phyloP scores from a whole-genome alignment of 129 eudicot genomes.

The Solidago caesia region DNA sequence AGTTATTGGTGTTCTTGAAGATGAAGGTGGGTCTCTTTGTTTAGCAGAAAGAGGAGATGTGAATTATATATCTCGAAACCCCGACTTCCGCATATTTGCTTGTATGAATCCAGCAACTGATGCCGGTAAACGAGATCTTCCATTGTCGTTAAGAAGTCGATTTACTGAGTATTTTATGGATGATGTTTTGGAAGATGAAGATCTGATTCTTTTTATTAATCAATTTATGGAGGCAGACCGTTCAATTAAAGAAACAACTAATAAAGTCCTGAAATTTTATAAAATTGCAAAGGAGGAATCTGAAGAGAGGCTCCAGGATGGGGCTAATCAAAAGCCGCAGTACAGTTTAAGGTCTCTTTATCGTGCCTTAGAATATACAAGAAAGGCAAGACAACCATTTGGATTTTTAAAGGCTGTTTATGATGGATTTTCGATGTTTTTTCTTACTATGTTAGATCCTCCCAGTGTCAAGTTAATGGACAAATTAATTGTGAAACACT shows the following conservation, averaged over 20 bases:
- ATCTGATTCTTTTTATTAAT: constrained; percentile 59
- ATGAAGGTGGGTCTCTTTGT: constrained; percentile 82
- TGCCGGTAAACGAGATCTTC: constrained; percentile 96
- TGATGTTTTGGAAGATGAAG: constrained; percentile 87
- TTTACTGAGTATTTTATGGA: constrained; percentile 92
- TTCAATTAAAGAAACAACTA: constrained; percentile 37
- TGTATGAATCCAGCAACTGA: constrained; percentile 99
- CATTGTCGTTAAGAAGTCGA: constrained; percentile 62
- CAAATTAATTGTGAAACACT: constrained; percentile 38
- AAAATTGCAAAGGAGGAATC: constrained; percentile 76
- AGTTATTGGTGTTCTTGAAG: constrained; percentile 91
- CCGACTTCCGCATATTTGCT: constrained; percentile 80
- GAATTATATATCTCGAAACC: constrained; percentile 60
- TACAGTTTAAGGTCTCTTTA: constrained; percentile 93
- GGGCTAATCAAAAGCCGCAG: constrained; percentile 99
- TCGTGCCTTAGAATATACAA: constrained; percentile 80
- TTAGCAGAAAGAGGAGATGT: constrained; percentile 93
- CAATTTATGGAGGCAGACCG: constrained; percentile 50
- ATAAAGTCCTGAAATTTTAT: constrained; percentile 62
- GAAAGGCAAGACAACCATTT: constrained; percentile 54
- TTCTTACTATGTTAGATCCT: constrained; percentile 67
- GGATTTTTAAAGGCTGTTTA: constrained; percentile 59
- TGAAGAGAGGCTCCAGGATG: constrained; percentile 92
- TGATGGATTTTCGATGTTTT: constrained; percentile 96
- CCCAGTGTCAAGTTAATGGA: constrained; percentile 76